Conservation (phyloP, 768 basidiomycete genomes). For the Hemileccinum rubropunctum region DNA sequence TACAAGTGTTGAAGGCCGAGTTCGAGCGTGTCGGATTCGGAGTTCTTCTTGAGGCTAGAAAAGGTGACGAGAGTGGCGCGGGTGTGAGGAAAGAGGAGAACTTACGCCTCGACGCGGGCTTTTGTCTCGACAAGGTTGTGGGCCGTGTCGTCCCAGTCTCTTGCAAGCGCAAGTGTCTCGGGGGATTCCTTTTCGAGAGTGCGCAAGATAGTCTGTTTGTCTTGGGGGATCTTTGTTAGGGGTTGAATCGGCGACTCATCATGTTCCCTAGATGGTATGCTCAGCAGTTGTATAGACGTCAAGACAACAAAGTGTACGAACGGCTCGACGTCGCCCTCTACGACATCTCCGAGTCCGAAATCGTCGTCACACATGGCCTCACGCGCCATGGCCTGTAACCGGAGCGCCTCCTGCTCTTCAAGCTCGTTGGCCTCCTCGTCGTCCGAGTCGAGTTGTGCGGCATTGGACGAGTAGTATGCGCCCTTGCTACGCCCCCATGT, state of each 20-base stretch:
- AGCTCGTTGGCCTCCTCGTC: slow-evolving; percentile 88
- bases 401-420: slow-evolving; percentile 83
- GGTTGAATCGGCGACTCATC: slow-evolving; percentile 1
- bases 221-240: slow-evolving; percentile 40
- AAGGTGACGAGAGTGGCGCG: not conserved
- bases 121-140: slow-evolving; percentile 49
- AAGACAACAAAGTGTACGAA: slow-evolving; percentile 23
- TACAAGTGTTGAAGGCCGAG: slow-evolving; percentile 79
- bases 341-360: slow-evolving; percentile 73
- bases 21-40: slow-evolving; percentile 50
- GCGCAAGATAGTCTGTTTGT: slow-evolving; percentile 58
- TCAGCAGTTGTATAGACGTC: slow-evolving; percentile 5
- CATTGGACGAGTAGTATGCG: slow-evolving; percentile 87
- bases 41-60: slow-evolving; percentile 48
- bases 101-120: slow-evolving; percentile 55
- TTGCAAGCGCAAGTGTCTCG: slow-evolving; percentile 74
- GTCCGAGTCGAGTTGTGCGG: slow-evolving; percentile 73
- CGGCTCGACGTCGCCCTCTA: slow-evolving; percentile 34
- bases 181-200: slow-evolving; percentile 74
- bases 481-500: slow-evolving; percentile 80
- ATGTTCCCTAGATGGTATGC: slow-evolving; percentile 16
- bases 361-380: slow-evolving; percentile 75
- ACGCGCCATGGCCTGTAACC: slow-evolving; percentile 73
- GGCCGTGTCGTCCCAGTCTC: slow-evolving; percentile 79
- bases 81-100: not conserved